phyloP scores from a whole-genome alignment of 2,329 filamentous ascomycete genomes.

The Monosporascus sp. region DNA sequence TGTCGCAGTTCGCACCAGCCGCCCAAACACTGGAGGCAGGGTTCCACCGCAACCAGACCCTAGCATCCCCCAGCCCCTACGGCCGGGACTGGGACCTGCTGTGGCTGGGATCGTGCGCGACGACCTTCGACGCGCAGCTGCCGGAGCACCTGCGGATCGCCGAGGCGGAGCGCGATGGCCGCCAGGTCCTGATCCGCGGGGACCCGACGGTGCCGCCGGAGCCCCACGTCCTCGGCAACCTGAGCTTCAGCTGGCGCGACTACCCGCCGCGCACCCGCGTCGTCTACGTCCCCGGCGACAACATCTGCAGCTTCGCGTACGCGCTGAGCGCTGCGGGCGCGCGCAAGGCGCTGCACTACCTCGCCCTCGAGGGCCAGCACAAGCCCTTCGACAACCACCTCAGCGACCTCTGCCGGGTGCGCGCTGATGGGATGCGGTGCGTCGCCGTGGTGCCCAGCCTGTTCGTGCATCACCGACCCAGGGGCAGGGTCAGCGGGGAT shows the following conservation, averaged over 20 bases:
- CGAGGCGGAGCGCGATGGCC: constrained; percentile 8
- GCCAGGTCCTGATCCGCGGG: constrained; percentile 16
- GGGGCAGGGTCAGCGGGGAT: constrained; percentile 22
- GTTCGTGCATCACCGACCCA: constrained; percentile 29
- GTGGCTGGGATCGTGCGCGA: constrained; percentile 46
- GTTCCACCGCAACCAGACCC: constrained; percentile 10
- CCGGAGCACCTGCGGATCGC: constrained; percentile 16
- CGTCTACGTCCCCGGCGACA: constrained; percentile 29
- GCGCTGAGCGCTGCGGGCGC: constrained; percentile 29
- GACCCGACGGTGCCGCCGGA: constrained; percentile 22
- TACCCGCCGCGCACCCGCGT: constrained; percentile 28
- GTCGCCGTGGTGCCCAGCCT: constrained; percentile 29
- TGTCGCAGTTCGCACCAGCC: constrained; percentile 23
- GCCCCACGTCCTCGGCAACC: constrained; percentile 19
- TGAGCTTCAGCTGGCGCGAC: constrained; percentile 18
- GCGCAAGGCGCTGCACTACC: constrained; percentile 28
- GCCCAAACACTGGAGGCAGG: constrained; percentile 7
- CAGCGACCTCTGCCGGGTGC: constrained; percentile 30
- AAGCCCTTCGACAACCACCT: constrained; percentile 31
- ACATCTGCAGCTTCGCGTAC: constrained; percentile 35
- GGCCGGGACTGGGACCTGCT: constrained; percentile 48
- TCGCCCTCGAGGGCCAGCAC: constrained; percentile 27
- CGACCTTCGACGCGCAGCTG: constrained; percentile 25
- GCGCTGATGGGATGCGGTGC: constrained; percentile 22
- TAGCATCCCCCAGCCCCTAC: constrained; percentile 32